Evolutionary conservation across 352 stramenopile genomes (phyloP).

Genomic region (Phytopythium cucurbitacearum): DNA sequence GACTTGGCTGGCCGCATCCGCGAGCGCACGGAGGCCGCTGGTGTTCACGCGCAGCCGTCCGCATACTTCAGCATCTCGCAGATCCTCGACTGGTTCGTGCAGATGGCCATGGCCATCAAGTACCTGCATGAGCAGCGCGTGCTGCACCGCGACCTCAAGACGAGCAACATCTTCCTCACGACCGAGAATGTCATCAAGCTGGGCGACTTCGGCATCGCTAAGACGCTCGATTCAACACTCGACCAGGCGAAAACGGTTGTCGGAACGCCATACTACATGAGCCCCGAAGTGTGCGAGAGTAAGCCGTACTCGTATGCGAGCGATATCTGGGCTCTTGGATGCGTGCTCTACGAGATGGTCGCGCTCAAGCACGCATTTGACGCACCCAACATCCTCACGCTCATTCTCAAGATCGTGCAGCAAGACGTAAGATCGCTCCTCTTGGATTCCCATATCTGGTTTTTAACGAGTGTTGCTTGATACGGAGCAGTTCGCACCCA

Average conservation of each 20-base stretch:
- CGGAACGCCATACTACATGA: slow-evolving; percentile 94
- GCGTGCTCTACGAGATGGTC: slow-evolving; percentile 89
- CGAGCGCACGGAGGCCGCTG: slow-evolving; percentile 10
- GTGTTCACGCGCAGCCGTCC: no score
- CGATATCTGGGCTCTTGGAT: slow-evolving; percentile 93
- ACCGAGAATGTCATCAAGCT: slow-evolving; percentile 87
- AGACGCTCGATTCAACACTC: slow-evolving; percentile 76
- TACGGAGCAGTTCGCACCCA: slow-evolving; percentile 28
- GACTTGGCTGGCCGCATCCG: slow-evolving; percentile 72
- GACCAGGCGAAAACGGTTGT: slow-evolving; percentile 88
- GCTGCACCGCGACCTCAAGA: slow-evolving; percentile 93
- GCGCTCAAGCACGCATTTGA: slow-evolving; percentile 84
- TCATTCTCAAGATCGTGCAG: slow-evolving; percentile 84
- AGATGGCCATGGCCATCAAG: slow-evolving; percentile 93
- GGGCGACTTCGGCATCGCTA: slow-evolving; percentile 92
- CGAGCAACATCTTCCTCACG: slow-evolving; percentile 91
- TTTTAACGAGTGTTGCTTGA: no score
- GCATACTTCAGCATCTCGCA: slow-evolving; percentile 53
- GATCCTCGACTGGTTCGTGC: slow-evolving; percentile 89
- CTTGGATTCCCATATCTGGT: not conserved
- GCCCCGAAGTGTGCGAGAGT: slow-evolving; percentile 90
- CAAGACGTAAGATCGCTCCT: slow-evolving; percentile 40
- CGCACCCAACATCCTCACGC: slow-evolving; percentile 73
- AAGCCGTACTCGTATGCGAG: slow-evolving; percentile 90
- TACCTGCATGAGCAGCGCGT: slow-evolving; percentile 91